Evolutionary conservation across 371 early-diverging fungal species (phyloP).

Genomic region (Haplosporangium sp.): DNA sequence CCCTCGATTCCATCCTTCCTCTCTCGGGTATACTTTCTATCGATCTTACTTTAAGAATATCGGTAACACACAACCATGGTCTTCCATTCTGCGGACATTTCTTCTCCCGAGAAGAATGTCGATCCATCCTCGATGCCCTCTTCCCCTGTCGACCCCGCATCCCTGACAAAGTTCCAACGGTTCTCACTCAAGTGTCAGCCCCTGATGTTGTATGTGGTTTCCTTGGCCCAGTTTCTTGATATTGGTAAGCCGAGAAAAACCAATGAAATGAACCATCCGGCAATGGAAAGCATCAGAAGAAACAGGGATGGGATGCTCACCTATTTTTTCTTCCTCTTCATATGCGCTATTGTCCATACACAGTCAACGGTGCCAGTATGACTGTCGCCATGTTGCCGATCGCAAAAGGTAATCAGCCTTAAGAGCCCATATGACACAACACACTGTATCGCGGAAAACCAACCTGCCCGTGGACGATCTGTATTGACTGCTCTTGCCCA

Average conservation of each 20-base stretch:
- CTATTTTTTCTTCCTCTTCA: not conserved
- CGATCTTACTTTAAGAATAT: too few relatives aligned
- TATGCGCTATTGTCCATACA: not conserved
- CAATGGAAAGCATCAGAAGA: too few relatives aligned
- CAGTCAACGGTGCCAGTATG: slow-evolving; percentile 53
- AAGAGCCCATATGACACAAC: not conserved
- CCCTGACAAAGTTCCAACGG: slow-evolving; percentile 25
- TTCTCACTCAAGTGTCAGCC: slow-evolving; percentile 28
- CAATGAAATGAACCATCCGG: not conserved
- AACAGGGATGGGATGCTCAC: too few relatives aligned
- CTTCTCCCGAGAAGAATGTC: slow-evolving; percentile 1
- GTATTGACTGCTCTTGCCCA: not conserved
- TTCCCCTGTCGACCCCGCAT: slow-evolving; percentile 1
- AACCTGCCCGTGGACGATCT: too few relatives aligned
- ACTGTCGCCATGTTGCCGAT: slow-evolving; percentile 52
- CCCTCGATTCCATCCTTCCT: not conserved
- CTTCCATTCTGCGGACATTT: not conserved
- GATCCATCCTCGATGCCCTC: slow-evolving; percentile 1
- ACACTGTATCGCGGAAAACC: not conserved
- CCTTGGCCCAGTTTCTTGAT: slow-evolving; percentile 51
- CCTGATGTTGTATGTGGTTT: slow-evolving; percentile 51
- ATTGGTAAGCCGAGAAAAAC: slow-evolving; percentile 25
- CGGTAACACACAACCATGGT: too few relatives aligned
- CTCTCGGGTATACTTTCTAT: too few relatives aligned
- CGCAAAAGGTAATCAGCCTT: slow-evolving; percentile 14